Percentiles rank a stretch among this genome's conserved stretches.
Conservation (phyloP, 2,329 filamentous ascomycete species). For the Diaporthe sp. region DNA sequence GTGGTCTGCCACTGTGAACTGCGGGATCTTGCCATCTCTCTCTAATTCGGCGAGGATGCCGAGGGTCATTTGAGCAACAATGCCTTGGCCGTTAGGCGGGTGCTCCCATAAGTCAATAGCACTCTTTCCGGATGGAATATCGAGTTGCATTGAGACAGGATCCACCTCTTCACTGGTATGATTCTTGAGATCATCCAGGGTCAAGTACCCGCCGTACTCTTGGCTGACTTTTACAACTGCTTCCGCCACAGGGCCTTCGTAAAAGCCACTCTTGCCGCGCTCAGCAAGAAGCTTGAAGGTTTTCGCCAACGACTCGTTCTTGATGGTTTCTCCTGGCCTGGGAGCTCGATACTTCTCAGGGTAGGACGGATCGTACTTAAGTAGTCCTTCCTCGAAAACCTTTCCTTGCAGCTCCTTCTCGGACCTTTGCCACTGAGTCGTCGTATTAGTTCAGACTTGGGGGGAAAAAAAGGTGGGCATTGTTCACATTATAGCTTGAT, state of each 20-base stretch:
- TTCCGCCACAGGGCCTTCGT: slow-evolving; percentile 84
- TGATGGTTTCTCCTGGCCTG: slow-evolving; percentile 84
- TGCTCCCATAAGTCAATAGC: slow-evolving; percentile 93
- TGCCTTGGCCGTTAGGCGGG: slow-evolving; percentile 94
- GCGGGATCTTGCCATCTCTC: slow-evolving; percentile 78
- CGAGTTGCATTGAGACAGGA: slow-evolving; percentile 37
- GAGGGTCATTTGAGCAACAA: slow-evolving; percentile 92
- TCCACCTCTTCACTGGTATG: slow-evolving; percentile 71
- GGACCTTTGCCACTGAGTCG: slow-evolving; percentile 44
- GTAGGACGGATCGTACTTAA: slow-evolving; percentile 79
- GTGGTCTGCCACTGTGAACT: slow-evolving; percentile 78
- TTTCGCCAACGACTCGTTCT: slow-evolving; percentile 81
- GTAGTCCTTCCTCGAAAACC: slow-evolving; percentile 71
- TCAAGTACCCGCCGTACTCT: slow-evolving; percentile 81
- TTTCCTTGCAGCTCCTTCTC: slow-evolving; percentile 45
- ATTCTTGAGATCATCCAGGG: slow-evolving; percentile 82
- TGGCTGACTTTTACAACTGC: slow-evolving; percentile 82
- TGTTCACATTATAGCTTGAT: slow-evolving; percentile 77
- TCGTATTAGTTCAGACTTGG: neutral
- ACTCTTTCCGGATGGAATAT: slow-evolving; percentile 48
- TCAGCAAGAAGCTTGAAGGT: slow-evolving; percentile 84
- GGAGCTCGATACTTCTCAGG: slow-evolving; percentile 80
- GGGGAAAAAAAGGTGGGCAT: slow-evolving; percentile 51
- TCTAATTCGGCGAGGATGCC: slow-evolving; percentile 91
- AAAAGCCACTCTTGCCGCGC: slow-evolving; percentile 90